These are phyloP conservation scores for Apiospora saccharicola DNA, from an alignment of 2,329 filamentous ascomycete genomes.

Conservation along the genomic window DNA sequence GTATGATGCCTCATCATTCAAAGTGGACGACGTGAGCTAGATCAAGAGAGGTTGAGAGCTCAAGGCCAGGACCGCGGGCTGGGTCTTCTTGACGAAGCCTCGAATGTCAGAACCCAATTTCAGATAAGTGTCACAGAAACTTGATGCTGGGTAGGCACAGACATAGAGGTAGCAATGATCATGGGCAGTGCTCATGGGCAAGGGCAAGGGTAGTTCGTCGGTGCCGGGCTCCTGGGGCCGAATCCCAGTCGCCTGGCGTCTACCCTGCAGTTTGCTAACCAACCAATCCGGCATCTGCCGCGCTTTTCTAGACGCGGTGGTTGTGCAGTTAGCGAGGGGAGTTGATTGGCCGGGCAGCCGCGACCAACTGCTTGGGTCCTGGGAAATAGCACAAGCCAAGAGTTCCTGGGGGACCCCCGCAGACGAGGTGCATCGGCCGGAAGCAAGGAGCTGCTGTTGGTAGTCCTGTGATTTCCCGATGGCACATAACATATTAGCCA, in stretches of 20 bases:
- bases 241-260: neutral
- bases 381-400: neutral
- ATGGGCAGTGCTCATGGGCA: neutral
- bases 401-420: conserved; percentile 3
- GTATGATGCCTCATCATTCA: neutral
- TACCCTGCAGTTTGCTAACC: neutral
- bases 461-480: neutral
- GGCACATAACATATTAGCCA: neutral
- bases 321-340: rapidly evolving
- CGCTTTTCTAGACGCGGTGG: too few relatives aligned
- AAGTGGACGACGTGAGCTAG: neutral
- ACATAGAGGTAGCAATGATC: neutral
- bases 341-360: neutral
- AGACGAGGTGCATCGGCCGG: neutral
- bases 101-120: neutral
- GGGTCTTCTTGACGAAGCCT: neutral
- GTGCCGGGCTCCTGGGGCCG: neutral
- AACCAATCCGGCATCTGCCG: neutral
- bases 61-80: neutral
- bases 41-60: neutral
- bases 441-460: conserved; percentile 7
- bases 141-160: neutral
- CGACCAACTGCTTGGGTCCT: neutral
- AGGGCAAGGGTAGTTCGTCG: neutral
- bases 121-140: neutral